Evolutionary conservation across 345 rosid genomes (phyloP), one percentile per base, ranked within the genome.

Genomic region (Bretschneidera sinensis): DNA sequence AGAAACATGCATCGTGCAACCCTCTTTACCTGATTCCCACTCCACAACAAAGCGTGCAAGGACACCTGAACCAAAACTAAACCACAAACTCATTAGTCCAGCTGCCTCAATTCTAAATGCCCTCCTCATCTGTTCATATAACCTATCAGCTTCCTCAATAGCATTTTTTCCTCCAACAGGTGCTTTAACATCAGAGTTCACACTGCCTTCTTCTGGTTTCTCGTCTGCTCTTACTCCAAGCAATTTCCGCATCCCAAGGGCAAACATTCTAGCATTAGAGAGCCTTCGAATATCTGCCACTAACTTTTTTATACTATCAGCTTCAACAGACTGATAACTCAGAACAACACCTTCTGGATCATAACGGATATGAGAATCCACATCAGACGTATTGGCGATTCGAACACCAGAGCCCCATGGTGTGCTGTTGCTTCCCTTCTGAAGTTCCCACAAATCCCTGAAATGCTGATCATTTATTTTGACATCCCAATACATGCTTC

Each of bases 1-100:
- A 64, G 98, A 88, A 76, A 95, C 99, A 74, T 88, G 99, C 98
- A 91, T 88, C 43, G 99, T 95, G 79, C 99, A 95, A 68, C 95
- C 98, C 68, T 95, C 94, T 78, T 83, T 95, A 71, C 88, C 91
- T 13, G 95, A 79, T 76, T 91, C 98, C 99, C 99, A 95, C 73
- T 95, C 98, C 54, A 95, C 98, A 76, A 91, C 96, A 79, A 95
- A 91, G 51, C 97, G 95, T 24, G 96, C 99, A 23, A 91, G 82
- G 58, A 83, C 78, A 23, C 87, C 88, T 34, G 98, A 79, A 51
- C 98, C 97, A 74, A 95, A 95, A 77, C 95, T 84, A 74, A 95
- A 95, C 98, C 98, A 95, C 69, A 95, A 71, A 73, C 99, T 91
- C 89, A 84, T 85, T 61, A 95, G 54, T 54, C 98, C 99, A 47